A percentile compares a stretch with the other conserved stretches of the same genome.
phyloP scores from a whole-genome alignment of 768 basidiomycete species.

The Phlegmacium glaucopus region DNA sequence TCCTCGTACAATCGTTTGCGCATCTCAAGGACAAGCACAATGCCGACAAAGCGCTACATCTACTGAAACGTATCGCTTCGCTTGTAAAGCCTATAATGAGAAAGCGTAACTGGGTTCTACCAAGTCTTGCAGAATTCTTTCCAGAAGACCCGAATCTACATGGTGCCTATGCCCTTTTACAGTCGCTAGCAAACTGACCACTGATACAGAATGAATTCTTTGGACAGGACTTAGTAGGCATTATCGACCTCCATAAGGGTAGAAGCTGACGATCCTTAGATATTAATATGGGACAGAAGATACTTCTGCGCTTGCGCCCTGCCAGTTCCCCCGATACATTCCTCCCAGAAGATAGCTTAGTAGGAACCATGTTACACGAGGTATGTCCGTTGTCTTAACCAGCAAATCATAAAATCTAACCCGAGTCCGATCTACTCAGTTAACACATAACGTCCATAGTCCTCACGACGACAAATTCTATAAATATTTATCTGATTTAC shows the following conservation, averaged over 20 bases:
- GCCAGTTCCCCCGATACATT: conserved; percentile 66
- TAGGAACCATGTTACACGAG: conserved; percentile 90
- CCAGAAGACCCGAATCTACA: conserved; percentile 70
- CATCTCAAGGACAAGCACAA: conserved; percentile 68
- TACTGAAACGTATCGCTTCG: conserved; percentile 68
- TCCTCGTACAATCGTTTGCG: conserved; percentile 62
- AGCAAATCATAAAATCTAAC: not conserved
- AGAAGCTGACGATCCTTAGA: conserved; percentile 39
- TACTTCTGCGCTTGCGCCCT: conserved; percentile 79
- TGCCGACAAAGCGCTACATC: conserved; percentile 61
- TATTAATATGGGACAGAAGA: conserved; percentile 77
- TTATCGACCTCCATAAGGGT: not conserved
- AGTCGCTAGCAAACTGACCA: conserved; percentile 2
- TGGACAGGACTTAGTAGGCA: conserved; percentile 34
- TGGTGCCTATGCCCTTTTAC: conserved; percentile 43
- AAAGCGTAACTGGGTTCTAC: conserved; percentile 76
- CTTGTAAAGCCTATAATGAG: conserved; percentile 94
- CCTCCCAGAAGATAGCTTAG: conserved; percentile 68
- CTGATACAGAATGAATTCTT: not conserved
- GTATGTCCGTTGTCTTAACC: conserved; percentile 30
- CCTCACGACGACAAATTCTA: conserved; percentile 88
- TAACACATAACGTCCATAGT: conserved; percentile 86
- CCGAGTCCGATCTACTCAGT: conserved; percentile 36
- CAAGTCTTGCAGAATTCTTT: conserved; percentile 84
- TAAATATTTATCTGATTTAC: conserved; percentile 64